Percentiles rank a stretch among this genome's conserved stretches.
Evolutionary conservation across 306 rosid species (phyloP).

Genomic region (Rubus idaeus): DNA sequence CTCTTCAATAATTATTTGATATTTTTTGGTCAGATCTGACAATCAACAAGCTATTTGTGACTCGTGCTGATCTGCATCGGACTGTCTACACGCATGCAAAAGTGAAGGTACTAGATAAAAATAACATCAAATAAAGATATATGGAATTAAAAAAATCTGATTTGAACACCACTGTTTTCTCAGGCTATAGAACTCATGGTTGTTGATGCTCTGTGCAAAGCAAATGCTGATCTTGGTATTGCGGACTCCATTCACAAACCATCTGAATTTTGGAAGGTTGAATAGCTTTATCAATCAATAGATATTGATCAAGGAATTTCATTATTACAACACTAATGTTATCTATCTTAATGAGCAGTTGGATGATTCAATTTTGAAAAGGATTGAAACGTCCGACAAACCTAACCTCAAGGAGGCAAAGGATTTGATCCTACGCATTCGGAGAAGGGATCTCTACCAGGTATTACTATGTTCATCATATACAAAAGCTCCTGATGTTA

Average conservation of each 20-base stretch:
- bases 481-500: not conserved
- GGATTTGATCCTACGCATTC: conserved; percentile 70
- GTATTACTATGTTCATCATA: conserved; percentile 20
- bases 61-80: conserved; percentile 91
- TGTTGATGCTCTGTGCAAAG: conserved; percentile 73
- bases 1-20: conserved; percentile 26
- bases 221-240: conserved; percentile 57
- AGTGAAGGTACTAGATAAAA: conserved; percentile 74
- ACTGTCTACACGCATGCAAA: conserved; percentile 86
- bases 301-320: not conserved
- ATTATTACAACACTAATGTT: not conserved
- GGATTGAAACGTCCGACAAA: conserved; percentile 59
- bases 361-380: conserved; percentile 77
- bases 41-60: conserved; percentile 77
- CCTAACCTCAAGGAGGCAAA: conserved; percentile 63
- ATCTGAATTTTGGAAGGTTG: conserved; percentile 84
- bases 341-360: conserved; percentile 50
- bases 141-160: not conserved
- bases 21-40: conserved; percentile 63
- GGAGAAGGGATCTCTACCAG: conserved; percentile 87
- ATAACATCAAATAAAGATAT: not conserved
- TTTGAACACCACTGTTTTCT: conserved; percentile 12
- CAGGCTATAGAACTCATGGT: conserved; percentile 93
- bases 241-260: conserved; percentile 50
- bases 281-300: conserved; percentile 20